Evolutionary conservation across 805 yeast genomes (phyloP).

Genomic region (Candida verbasci): DNA sequence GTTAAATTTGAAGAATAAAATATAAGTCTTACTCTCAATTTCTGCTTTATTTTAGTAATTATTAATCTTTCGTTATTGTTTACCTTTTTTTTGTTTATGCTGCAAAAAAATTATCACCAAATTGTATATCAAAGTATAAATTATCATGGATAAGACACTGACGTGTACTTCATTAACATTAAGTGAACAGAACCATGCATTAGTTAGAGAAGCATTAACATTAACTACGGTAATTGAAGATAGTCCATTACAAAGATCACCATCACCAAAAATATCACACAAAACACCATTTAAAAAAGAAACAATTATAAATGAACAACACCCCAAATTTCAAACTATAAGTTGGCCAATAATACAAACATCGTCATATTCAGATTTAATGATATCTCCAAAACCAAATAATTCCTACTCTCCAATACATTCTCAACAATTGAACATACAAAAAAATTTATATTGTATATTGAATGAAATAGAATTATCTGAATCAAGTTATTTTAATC

Average conservation of each 20-base stretch:
- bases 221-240: background rate
- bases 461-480: constrained; percentile 47
- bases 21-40: too few relatives aligned
- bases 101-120: constrained; percentile 1
- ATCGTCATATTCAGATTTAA: constrained; percentile 4
- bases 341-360: background rate
- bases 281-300: background rate
- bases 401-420: constrained; percentile 17
- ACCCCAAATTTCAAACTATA: background rate
- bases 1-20: constrained; percentile 7
- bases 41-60: too few relatives aligned
- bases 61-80: too few relatives aligned
- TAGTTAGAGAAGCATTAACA: background rate
- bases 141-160: too few relatives aligned
- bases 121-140: background rate
- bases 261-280: background rate
- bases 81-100: constrained; percentile 1
- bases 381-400: constrained; percentile 18
- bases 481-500: constrained; percentile 45
- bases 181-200: background rate
- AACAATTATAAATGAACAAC: background rate
- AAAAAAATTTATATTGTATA: constrained; percentile 13
- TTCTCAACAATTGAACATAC: background rate
- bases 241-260: too few relatives aligned
- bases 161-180: background rate